Evolutionary conservation across 1,284 basidiomycete species (phyloP).

Genomic region (Ceratobasidium sp.): DNA sequence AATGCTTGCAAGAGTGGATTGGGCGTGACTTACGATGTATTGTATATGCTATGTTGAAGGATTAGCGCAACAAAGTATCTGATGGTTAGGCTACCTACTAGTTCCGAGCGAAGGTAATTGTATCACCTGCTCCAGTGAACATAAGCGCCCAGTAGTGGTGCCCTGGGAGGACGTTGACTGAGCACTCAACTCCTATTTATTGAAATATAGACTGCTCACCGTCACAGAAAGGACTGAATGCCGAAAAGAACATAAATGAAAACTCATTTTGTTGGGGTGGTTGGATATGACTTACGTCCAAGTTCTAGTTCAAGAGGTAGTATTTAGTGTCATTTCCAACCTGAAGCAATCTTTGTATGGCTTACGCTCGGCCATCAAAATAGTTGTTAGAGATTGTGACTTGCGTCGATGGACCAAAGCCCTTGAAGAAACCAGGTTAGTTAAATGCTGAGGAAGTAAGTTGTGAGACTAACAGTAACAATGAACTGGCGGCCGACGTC

Average conservation of each 20-base stretch:
- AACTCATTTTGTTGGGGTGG: not conserved
- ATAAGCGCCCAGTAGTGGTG: slow-evolving; percentile 15
- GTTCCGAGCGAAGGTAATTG: slow-evolving; percentile 23
- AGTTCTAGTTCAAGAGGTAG: slow-evolving; percentile 3
- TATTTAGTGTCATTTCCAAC: not conserved
- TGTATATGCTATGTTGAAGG: not conserved
- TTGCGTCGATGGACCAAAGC: not conserved
- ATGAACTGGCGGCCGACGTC: slow-evolving; percentile 30
- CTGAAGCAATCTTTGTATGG: not conserved
- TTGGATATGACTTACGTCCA: slow-evolving; percentile 15
- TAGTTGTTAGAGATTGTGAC: slow-evolving; percentile 26
- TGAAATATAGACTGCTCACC: not conserved
- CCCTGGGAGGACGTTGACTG: not conserved
- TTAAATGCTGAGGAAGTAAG: not conserved
- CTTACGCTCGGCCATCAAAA: slow-evolving; percentile 28
- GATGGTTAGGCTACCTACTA: slow-evolving; percentile 7
- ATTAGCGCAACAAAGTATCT: not conserved
- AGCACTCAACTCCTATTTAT: not conserved
- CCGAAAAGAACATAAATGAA: not conserved
- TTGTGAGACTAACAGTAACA: slow-evolving; percentile 1
- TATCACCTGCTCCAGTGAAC: slow-evolving; percentile 11
- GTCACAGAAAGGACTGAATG: not conserved
- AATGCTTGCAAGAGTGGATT: not conserved
- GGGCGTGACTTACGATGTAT: not conserved
- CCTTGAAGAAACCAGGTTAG: not conserved